Evolutionary conservation across 176 grass and related monocot species (phyloP), one percentile per base, ranked within the genome.

Genomic region (Aegilops longissima): DNA sequence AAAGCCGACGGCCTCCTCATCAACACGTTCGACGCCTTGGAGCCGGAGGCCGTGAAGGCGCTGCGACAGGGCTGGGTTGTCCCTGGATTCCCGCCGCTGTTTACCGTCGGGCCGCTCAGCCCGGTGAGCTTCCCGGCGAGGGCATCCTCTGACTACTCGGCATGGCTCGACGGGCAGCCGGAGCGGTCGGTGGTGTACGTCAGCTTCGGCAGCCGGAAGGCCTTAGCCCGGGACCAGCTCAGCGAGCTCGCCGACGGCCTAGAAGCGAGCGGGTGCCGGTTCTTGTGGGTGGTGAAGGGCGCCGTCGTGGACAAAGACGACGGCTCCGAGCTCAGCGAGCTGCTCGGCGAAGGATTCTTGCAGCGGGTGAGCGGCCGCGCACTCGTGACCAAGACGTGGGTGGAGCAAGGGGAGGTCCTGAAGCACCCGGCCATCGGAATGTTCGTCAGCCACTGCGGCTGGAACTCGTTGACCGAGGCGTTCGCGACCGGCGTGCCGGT

Each of bases 271-370:
- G 87, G 93, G 1, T 70, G 47, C 54, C 79, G 87, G 38, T 98
- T 98, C 90, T 39, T 98, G 21, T 98, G 93, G 95, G 89, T 98
- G 63, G 89, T 98, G 8, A 95, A 95, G 77, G 75, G 71, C 38
- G 59, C 81, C 3, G 73, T 90, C 7, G 91, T 95, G 71, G 95
- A 98, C 84, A 66, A 25, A 9, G 83, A 92, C 30, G 89, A 87
- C 45, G 36, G 35, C 1, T 29, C 20, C 3, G 91, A 78, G 9
- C 68, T 98, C 64, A 12, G 51, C 12, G 83, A 80, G 1, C 42
- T 93, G 4, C 74, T 95, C 21, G 87, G 89, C 1, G 77, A 87
- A 0, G 89, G 23, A 0, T 95, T 92, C 62, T 4, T 93, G 18
- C 35, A 83, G 11, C 92, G 86, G 0, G 80, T 95, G 75, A 25